Conservation (phyloP, 768 basidiomycete genomes). For the Rhizopogon vesiculosus region DNA sequence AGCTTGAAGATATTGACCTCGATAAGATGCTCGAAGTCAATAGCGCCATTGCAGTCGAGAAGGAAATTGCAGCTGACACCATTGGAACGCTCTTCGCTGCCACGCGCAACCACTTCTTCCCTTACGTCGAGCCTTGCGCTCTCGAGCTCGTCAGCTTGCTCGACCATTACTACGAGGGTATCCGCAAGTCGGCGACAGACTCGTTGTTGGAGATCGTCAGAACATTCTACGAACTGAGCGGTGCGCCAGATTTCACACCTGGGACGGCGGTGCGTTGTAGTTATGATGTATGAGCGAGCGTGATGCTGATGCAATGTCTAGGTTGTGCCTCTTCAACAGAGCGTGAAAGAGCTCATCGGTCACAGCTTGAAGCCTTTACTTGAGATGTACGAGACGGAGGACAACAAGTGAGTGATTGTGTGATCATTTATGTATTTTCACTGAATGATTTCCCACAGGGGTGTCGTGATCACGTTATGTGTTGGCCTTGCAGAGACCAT, state of each 20-base stretch:
- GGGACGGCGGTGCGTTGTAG: constrained; percentile 56
- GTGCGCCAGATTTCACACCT: constrained; percentile 78
- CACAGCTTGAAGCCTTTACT: constrained; percentile 72
- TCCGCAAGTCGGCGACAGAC: constrained; percentile 88
- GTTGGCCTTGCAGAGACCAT: constrained; percentile 88
- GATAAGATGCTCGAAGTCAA: constrained; percentile 91
- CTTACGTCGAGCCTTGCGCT: constrained; percentile 81
- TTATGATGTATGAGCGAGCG: not conserved
- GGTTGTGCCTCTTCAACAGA: constrained; percentile 50
- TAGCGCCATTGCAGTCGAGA: constrained; percentile 96
- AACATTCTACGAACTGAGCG: constrained; percentile 87
- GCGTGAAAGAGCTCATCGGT: constrained; percentile 75
- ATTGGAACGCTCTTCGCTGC: constrained; percentile 87
- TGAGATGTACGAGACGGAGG: constrained; percentile 90
- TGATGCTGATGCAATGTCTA: constrained; percentile 16
- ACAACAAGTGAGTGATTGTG: constrained; percentile 84
- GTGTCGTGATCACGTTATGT: constrained; percentile 85
- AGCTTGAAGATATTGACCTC: constrained; percentile 75
- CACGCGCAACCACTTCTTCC: constrained; percentile 81
- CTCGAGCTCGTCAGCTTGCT: constrained; percentile 76
- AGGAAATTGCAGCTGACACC: constrained; percentile 97
- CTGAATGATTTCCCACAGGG: constrained; percentile 38
- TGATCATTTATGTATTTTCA: constrained; percentile 5
- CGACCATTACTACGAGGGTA: constrained; percentile 95
- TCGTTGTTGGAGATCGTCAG: constrained; percentile 85